Percentiles rank a stretch among this genome's conserved stretches.
phyloP scores from a whole-genome alignment of 129 eudicot genomes.

The Deinandra increscens region DNA sequence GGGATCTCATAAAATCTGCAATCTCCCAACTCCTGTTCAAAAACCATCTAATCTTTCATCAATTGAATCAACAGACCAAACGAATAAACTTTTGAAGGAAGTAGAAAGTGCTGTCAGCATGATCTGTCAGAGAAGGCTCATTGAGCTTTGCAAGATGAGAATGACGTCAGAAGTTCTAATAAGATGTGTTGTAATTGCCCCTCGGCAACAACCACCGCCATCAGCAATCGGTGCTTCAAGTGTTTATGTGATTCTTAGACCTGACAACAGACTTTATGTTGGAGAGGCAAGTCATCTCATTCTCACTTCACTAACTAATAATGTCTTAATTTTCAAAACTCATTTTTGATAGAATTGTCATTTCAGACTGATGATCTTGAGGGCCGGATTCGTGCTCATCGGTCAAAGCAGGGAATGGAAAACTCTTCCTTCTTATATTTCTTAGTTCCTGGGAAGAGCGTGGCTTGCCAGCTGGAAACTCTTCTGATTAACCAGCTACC shows the following conservation, averaged over 20 bases:
- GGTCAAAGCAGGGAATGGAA: slow-evolving; percentile 67
- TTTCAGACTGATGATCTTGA: slow-evolving; percentile 87
- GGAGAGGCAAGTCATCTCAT: slow-evolving; percentile 61
- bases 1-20: slow-evolving; percentile 21
- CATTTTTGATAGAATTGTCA: neutral
- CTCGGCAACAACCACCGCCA: slow-evolving; percentile 91
- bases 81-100: slow-evolving; percentile 43
- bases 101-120: slow-evolving; percentile 48
- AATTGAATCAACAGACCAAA: slow-evolving; percentile 14
- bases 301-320: neutral
- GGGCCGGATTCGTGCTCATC: slow-evolving; percentile 77
- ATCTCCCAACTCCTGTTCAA: slow-evolving; percentile 19
- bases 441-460: slow-evolving; percentile 74
- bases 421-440: slow-evolving; percentile 67
- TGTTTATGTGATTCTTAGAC: slow-evolving; percentile 77
- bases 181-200: slow-evolving; percentile 54
- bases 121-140: slow-evolving; percentile 47
- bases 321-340: neutral
- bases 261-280: slow-evolving; percentile 72
- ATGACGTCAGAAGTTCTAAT: slow-evolving; percentile 19
- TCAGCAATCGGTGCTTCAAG: slow-evolving; percentile 84
- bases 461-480: slow-evolving; percentile 90
- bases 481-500: slow-evolving; percentile 89
- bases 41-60: neutral
- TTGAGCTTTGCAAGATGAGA: slow-evolving; percentile 44